Conservation (phyloP, 192 early-diverging fungal genomes). For the Lunasporangiospora selenospora region DNA sequence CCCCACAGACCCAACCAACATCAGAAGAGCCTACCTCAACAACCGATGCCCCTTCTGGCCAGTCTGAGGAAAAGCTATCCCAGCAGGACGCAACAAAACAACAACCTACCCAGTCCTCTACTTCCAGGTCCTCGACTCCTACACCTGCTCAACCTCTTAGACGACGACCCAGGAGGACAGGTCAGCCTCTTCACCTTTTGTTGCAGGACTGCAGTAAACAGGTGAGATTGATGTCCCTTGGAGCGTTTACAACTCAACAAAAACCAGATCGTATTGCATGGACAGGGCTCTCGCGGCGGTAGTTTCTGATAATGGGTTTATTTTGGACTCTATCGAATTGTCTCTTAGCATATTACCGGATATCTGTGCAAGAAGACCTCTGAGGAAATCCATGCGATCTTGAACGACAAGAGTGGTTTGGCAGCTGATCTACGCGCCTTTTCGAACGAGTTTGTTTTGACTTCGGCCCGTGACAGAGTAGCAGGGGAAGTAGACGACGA, state of each 20-base stretch:
- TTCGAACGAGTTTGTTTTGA: constrained; percentile 50
- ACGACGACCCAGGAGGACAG: constrained; percentile 35
- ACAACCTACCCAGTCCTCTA: constrained; percentile 1
- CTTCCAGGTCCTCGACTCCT: constrained; percentile 8
- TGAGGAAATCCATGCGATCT: constrained; percentile 49
- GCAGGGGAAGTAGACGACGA: constrained; percentile 49
- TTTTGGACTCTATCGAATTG: neutral
- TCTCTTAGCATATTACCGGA: constrained; percentile 50
- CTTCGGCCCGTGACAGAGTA: constrained; percentile 49
- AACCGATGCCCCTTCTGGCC: no score
- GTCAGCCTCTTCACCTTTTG: constrained; percentile 46
- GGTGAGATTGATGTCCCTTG: constrained; percentile 3
- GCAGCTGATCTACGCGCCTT: constrained; percentile 49
- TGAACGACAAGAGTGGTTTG: constrained; percentile 49
- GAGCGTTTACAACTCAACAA: neutral
- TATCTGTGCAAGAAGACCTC: constrained; percentile 51
- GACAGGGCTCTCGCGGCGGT: neutral
- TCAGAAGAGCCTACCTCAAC: no score
- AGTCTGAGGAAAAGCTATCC: no score
- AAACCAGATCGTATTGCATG: neutral
- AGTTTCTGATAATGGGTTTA: neutral
- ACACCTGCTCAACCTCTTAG: constrained; percentile 16
- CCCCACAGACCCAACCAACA: no score
- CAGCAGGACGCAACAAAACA: no score
- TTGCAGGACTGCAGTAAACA: constrained; percentile 48